Base-by-base conservation (phyloP, 371 early-diverging fungal genomes). In the Phascolomyces articulosus region DNA sequence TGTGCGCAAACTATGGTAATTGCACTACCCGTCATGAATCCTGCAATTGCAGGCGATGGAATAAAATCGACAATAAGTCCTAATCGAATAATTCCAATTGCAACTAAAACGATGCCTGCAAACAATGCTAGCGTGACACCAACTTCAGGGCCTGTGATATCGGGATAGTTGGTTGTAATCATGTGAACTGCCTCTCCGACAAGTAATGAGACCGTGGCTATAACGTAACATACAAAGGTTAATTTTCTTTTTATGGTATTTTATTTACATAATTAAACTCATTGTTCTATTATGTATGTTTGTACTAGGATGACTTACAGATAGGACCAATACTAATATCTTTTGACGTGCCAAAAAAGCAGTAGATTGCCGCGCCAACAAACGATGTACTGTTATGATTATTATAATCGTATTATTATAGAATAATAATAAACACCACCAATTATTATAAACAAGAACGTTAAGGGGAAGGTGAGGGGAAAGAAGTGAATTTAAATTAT, bases 11-110 rank as follows among this genome's bases (percentile, higher is more conserved):
- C 84, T 57, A 96, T 93, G 47, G 83, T 89, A 10, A 90, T 73
- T 1, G 91, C 93, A 0, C 90, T 84, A 2, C 91, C 93, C 9
- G 90, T 88, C 70, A 87, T 91, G 54, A 90, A 93, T 2, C 92
- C 92, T 10, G 85, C 85, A 54, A 93, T 85, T 0, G 87, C 91
- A 16, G 90, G 87, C 60, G 34, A 74, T 3, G 96, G 90, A 49
- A 96, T 92, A 68, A 96, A 93, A 68, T 96, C 95, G 4, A 95
- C 90, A 8, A 96, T 63, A 28, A 91, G 79, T 6, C 95, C 95
- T 9, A 95, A 71, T 11, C 92, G 86, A 40, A 94, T 66, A 9
- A 92, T 66, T 18, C 95, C 93, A 29, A 96, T 70, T 9, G 75
- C 62, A 9, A 87, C 62, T 26, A 86, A 73, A 31, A 92, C 57